Percentiles rank a stretch among this genome's conserved stretches.
Conservation (phyloP, 768 basidiomycete genomes). For the Rickenella mellea region DNA sequence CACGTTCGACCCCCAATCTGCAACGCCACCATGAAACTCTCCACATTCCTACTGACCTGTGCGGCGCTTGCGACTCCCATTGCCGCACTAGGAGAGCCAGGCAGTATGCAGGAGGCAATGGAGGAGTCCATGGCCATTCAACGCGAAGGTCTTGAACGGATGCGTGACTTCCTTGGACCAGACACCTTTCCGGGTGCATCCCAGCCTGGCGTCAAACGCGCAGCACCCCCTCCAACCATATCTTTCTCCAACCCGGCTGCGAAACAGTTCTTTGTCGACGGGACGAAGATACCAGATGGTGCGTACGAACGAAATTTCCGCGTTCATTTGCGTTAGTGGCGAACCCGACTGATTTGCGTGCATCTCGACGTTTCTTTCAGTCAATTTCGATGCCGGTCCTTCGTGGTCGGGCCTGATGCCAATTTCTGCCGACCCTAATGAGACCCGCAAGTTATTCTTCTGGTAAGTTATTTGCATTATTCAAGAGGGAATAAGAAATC, state of each 20-base stretch:
- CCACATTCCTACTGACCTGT: too few relatives aligned
- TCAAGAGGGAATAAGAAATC: not conserved
- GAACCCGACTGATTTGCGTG: not conserved
- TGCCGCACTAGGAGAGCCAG: too few relatives aligned
- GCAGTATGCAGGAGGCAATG: slow-evolving; percentile 15
- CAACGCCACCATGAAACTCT: too few relatives aligned
- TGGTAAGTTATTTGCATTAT: slow-evolving; percentile 7
- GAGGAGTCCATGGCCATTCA: slow-evolving; percentile 36
- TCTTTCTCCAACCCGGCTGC: slow-evolving; percentile 16
- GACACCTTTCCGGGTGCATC: slow-evolving; percentile 3
- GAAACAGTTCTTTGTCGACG: slow-evolving; percentile 33
- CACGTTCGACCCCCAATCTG: too few relatives aligned
- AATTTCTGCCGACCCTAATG: slow-evolving; percentile 20
- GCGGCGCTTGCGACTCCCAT: too few relatives aligned
- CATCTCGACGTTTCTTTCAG: slow-evolving; percentile 8
- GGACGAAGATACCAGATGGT: slow-evolving; percentile 36
- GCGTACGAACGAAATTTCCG: slow-evolving; percentile 2
- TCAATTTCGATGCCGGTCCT: slow-evolving; percentile 26
- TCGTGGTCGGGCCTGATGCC: slow-evolving; percentile 22
- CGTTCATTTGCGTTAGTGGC: not conserved
- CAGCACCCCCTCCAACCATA: slow-evolving; percentile 17
- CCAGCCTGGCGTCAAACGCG: slow-evolving; percentile 9
- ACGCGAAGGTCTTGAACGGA: slow-evolving; percentile 31
- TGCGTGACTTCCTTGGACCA: slow-evolving; percentile 29
- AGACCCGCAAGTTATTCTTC: slow-evolving; percentile 36